Base-by-base conservation (phyloP, 331 rosid genomes). In the Saraca asoca region DNA sequence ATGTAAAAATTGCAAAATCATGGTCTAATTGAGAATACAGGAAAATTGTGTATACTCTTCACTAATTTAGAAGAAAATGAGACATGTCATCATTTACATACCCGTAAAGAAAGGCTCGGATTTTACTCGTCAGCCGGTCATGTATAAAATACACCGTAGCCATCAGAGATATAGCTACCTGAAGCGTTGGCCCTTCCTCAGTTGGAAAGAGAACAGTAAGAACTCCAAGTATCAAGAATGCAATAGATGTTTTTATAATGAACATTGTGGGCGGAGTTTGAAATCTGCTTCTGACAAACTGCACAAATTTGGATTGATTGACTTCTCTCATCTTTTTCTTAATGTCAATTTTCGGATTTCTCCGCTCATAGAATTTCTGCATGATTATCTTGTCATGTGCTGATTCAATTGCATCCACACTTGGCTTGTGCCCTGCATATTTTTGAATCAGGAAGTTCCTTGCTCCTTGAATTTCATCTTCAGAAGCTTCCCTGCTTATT, bases 161-260 rank as follows among this genome's bases (percentile, higher is more conserved):
- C 12, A 93, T 29, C 57, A 93, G 83, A 38, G 98, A 93, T 73
- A 90, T 6, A 62, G 94, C 94, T 0, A 93, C 98, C 85, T 93
- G 98, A 78, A 93, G 87, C 11, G 97, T 93, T 58, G 98, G 98
- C 53, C 98, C 98, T 73, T 90, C 97, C 78, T 93, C 98, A 29
- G 98, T 93, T 71, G 98, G 98, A 65, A 86, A 86, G 51, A 90
- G 84, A 63, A 84, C 76, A 51, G 95, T 88, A 65, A 93, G 88
- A 62, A 71, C 87, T 66, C 85, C 98, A 50, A 93, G 96, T 37
- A 86, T 74, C 58, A 84, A 29, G 74, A 93, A 93, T 12, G 80
- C 68, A 49, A 86, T 55, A 3, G 92, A 84, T 8, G 98, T 81
- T 81, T 88, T 93, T 50, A 90, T 58, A 37, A 93, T 88, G 86